These are phyloP conservation scores for Rubia peregrina DNA, from an alignment of 305 asterid species.

Conservation along the genomic window DNA sequence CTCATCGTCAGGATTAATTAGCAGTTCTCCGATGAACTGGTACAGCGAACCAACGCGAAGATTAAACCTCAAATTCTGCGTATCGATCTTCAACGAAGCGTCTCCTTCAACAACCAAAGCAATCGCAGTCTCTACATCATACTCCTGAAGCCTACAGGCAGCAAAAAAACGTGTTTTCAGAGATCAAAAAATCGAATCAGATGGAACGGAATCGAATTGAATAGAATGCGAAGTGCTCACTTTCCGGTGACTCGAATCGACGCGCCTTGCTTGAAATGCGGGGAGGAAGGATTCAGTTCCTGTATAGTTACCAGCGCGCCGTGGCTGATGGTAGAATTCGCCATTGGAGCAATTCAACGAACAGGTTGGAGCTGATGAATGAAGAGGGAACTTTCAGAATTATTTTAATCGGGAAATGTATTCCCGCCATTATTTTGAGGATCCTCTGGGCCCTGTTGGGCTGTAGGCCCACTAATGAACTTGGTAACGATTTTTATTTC, in stretches of 20 bases:
- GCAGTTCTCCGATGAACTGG: constrained; percentile 91
- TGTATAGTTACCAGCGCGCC: constrained; percentile 66
- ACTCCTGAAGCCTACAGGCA: constrained; percentile 57
- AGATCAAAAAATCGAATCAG: not conserved
- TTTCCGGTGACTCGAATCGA: constrained; percentile 83
- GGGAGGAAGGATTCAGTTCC: constrained; percentile 63
- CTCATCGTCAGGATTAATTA: constrained; percentile 49
- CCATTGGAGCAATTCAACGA: constrained; percentile 29
- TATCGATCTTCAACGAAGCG: constrained; percentile 57
- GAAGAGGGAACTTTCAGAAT: not conserved
- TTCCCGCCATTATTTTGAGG: not conserved
- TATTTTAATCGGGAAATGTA: not conserved
- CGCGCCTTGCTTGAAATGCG: constrained; percentile 64
- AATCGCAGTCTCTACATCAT: constrained; percentile 48
- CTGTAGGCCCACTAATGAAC: not conserved
- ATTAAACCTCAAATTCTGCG: constrained; percentile 56
- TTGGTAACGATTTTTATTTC: too few species aligned
- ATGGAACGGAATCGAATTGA: not conserved
- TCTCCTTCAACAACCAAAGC: constrained; percentile 64
- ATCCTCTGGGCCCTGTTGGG: not conserved
- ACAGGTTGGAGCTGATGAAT: not conserved
- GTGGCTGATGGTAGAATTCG: constrained; percentile 31
- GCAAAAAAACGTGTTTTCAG: not conserved
- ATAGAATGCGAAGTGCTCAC: constrained; percentile 35
- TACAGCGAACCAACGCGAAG: constrained; percentile 62